Evolutionary conservation across 1,284 basidiomycete species (phyloP).

Genomic region (Rhodotorula sp.): DNA sequence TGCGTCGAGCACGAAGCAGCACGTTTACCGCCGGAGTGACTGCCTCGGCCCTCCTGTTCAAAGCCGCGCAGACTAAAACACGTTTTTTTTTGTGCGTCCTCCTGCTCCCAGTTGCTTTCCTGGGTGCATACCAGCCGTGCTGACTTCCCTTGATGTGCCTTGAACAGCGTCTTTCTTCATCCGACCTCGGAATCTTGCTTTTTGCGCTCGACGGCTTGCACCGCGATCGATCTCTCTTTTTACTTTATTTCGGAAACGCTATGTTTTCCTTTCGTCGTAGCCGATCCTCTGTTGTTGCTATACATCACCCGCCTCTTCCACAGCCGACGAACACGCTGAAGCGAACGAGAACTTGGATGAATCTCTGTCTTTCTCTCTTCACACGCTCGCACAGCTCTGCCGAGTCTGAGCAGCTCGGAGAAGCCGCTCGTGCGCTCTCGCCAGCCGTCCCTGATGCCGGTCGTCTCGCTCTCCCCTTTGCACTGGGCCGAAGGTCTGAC

Average conservation of each 20-base stretch:
- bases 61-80: too few species aligned
- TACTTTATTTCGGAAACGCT: not conserved
- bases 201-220: not conserved
- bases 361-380: not conserved
- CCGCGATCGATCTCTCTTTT: too few species aligned
- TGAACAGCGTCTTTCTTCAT: not conserved
- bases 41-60: not conserved
- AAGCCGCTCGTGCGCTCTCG: not conserved
- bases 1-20: not conserved
- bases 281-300: not conserved
- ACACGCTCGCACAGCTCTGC: not conserved
- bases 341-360: not conserved
- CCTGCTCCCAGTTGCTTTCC: too few species aligned
- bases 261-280: not conserved
- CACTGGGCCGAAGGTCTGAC: constrained; percentile 23
- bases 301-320: not conserved
- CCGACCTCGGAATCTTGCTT: not conserved
- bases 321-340: not conserved
- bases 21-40: not conserved
- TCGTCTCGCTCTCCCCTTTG: constrained; percentile 8
- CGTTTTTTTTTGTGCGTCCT: too few species aligned
- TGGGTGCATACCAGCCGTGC: too few species aligned
- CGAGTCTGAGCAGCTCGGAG: too few species aligned
- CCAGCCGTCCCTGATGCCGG: not conserved
- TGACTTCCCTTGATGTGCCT: not conserved